Evolutionary conservation across 495 filamentous ascomycete species (phyloP).

Genomic region (Neurospora africana): DNA sequence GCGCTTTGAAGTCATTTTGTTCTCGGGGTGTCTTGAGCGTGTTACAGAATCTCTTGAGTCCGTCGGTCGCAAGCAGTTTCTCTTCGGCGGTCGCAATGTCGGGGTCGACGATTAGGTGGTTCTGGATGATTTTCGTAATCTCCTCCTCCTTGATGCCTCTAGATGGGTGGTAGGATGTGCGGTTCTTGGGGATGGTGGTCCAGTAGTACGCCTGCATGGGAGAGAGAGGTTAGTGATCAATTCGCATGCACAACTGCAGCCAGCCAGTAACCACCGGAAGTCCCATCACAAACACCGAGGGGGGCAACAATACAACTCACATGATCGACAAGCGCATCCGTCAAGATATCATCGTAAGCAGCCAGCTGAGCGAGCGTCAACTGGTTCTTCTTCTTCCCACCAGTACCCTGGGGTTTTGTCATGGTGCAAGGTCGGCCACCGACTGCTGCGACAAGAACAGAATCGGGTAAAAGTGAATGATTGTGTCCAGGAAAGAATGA

Average conservation of each 20-base stretch:
- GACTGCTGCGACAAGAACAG: background rate
- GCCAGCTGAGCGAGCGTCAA: slow-evolving; percentile 79
- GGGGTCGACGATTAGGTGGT: slow-evolving; percentile 64
- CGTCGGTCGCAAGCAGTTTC: slow-evolving; percentile 58
- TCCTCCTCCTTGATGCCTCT: slow-evolving; percentile 75
- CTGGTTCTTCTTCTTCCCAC: slow-evolving; percentile 46
- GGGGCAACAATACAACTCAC: slow-evolving; percentile 45
- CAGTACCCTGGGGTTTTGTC: slow-evolving; percentile 9
- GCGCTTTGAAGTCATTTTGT: slow-evolving; percentile 75
- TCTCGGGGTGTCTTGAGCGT: slow-evolving; percentile 63
- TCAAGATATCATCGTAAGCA: slow-evolving; percentile 91
- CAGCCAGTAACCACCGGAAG: background rate
- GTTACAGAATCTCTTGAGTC: slow-evolving; percentile 59
- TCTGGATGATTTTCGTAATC: slow-evolving; percentile 65
- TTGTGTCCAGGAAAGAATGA: background rate
- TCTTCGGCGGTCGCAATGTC: slow-evolving; percentile 57
- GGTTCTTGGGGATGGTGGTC: slow-evolving; percentile 92
- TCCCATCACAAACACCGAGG: background rate
- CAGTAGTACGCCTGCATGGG: slow-evolving; percentile 72
- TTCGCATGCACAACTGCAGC: background rate
- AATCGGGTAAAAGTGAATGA: background rate
- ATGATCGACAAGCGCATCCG: slow-evolving; percentile 89
- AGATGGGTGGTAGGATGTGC: slow-evolving; percentile 71
- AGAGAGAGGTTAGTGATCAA: background rate
- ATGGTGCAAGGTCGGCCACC: background rate